Evolutionary conservation across 768 basidiomycete genomes (phyloP), one percentile per base, ranked within the genome.

Genomic region (Chiua virens): DNA sequence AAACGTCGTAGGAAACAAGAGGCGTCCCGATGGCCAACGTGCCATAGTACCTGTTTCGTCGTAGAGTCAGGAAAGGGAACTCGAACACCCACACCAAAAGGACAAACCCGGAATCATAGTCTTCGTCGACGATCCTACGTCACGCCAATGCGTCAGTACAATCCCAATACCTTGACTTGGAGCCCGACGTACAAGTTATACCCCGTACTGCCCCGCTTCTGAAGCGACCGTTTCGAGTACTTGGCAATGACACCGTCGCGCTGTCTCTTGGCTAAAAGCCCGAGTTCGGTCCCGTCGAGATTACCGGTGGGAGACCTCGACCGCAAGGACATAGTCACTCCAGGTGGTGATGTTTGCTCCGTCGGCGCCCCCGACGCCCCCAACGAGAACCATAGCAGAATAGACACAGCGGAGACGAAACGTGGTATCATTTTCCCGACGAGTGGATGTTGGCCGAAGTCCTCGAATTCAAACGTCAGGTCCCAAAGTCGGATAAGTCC

Each of bases 91-190:
- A 14, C 8, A 4, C 50, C 23, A 8, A 9, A 52, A 46, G 3
- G 23, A 60, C 75, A 44, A 59, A 83, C 84, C 78, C 81, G 13
- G 86, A 83, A 66, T 91, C 89, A 14, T 72, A 65, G 35, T 76
- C 75, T 67, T 89, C 85, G 59, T 87, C 82, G 17, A 78, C 75
- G 17, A 88, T 66, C 44, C 87, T 89, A 55, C 28, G 30, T n/a
- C n/a, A 34, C 36, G n/a, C 11, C 23, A 6, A 11, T 14, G 5
- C 8, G 34, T 61, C 21, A 63, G 52, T 21, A 37, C 20, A 14
- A 17, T 7, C 20, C 8, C 9, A 9, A 28, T 13, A 20, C n/a
- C 43, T 17, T 4, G 14, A 13, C 7, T 30, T 6, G 5, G 45
- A 27, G 23, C 18, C 37, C 20, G n/a, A 67, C 78, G 17, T 51